phyloP scores from a whole-genome alignment of 2,329 filamentous ascomycete genomes.

The Zalaria sp. region DNA sequence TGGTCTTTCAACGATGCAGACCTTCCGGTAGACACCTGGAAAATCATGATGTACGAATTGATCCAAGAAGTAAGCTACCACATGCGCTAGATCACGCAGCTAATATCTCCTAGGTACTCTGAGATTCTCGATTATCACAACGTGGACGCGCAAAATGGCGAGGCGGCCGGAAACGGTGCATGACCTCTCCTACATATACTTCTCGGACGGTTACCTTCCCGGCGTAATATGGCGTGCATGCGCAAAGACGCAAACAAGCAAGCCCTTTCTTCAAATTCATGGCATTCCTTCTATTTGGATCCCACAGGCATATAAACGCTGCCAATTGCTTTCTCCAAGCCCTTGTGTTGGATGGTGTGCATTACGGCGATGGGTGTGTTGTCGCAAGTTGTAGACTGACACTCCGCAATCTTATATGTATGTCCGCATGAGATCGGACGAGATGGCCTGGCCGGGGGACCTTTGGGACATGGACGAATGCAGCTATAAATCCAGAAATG shows the following conservation, averaged over 20 bases:
- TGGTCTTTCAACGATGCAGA: conserved; percentile 99
- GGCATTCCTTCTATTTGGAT: too few species aligned
- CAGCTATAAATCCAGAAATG: not conserved
- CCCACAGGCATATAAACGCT: too few species aligned
- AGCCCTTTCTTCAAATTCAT: too few species aligned
- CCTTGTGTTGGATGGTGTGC: not conserved
- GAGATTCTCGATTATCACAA: conserved; percentile 99
- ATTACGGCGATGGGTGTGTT: not conserved
- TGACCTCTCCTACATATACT: not conserved
- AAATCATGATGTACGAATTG: conserved; percentile 89
- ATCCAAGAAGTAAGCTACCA: not conserved
- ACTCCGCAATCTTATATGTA: not conserved
- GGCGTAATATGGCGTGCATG: too few species aligned
- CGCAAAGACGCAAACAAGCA: too few species aligned
- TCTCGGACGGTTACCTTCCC: too few species aligned
- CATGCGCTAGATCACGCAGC: not conserved
- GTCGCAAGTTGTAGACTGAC: not conserved
- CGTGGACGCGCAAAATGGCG: conserved; percentile 45
- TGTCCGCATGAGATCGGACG: not conserved
- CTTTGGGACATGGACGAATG: not conserved
- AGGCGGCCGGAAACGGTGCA: conserved; percentile 3
- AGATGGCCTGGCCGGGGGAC: not conserved
- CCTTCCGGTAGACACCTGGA: conserved; percentile 97
- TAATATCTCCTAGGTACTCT: conserved; percentile 59
- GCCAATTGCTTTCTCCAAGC: not conserved